Percentiles rank a stretch among this genome's conserved stretches.
These are phyloP conservation scores for Hansfordia pulvinata DNA, from an alignment of 2,329 filamentous ascomycete genomes.

Conservation along the genomic window DNA sequence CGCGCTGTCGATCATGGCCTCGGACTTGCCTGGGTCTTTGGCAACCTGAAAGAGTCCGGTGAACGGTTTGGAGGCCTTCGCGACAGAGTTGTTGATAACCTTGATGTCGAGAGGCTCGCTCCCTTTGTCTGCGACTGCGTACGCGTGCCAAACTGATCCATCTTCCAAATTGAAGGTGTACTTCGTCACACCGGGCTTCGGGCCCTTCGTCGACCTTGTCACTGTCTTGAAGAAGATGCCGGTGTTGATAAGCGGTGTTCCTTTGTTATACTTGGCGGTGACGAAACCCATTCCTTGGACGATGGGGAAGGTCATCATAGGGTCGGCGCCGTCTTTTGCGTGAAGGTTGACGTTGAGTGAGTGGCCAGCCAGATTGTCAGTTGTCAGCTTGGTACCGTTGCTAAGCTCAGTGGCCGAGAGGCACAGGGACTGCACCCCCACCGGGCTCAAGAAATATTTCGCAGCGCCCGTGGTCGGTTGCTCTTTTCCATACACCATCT, in stretches of 20 bases:
- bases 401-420: constrained; percentile 68
- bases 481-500: constrained; percentile 53
- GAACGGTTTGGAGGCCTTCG: constrained; percentile 55
- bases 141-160: constrained; percentile 65
- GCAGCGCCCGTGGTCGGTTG: constrained; percentile 41
- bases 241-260: constrained; percentile 60
- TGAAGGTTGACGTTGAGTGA: constrained; percentile 56
- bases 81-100: constrained; percentile 49
- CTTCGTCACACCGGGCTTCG: constrained; percentile 56
- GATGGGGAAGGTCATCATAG: constrained; percentile 63
- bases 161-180: constrained; percentile 64
- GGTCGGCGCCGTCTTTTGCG: constrained; percentile 32
- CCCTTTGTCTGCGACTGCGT: constrained; percentile 49
- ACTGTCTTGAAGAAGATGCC: constrained; percentile 62
- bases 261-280: constrained; percentile 60
- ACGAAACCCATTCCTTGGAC: constrained; percentile 85
- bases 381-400: constrained; percentile 39
- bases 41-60: constrained; percentile 71
- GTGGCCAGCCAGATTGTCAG: constrained; percentile 39
- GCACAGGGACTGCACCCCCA: constrained; percentile 69
- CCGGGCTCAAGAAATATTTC: constrained; percentile 66
- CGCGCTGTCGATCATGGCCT: constrained; percentile 60
- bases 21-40: constrained; percentile 55
- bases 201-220: constrained; percentile 37
- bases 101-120: constrained; percentile 53